Conservation (phyloP, 768 basidiomycete genomes). For the Rhodosporidiobolus sp. region DNA sequence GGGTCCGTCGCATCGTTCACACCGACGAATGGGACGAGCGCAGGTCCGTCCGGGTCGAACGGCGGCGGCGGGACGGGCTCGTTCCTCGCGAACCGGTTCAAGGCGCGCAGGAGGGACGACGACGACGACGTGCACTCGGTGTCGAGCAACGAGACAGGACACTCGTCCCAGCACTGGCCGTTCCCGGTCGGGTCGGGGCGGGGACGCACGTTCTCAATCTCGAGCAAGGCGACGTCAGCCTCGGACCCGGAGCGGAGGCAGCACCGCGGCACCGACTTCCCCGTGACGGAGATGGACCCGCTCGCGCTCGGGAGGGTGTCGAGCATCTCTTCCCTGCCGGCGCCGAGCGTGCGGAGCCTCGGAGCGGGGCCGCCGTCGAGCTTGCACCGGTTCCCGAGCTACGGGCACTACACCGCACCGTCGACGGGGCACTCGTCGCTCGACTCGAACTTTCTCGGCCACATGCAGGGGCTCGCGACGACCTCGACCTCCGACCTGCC, state of each 20-base stretch:
- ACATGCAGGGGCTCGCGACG: slow-evolving; percentile 35
- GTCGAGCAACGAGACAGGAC: slow-evolving; percentile 81
- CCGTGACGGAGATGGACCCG: slow-evolving; percentile 1
- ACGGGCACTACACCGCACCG: slow-evolving; percentile 25
- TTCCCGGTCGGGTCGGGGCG: slow-evolving; percentile 10
- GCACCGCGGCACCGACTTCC: not conserved
- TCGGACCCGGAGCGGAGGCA: slow-evolving; percentile 29
- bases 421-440: slow-evolving; percentile 38
- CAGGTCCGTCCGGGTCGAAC: not conserved
- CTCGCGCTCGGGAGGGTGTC: slow-evolving; percentile 11
- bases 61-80: not conserved
- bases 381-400: slow-evolving; percentile 4
- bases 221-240: slow-evolving; percentile 40
- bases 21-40: slow-evolving; percentile 2
- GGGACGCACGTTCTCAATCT: slow-evolving; percentile 39
- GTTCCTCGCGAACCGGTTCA: slow-evolving; percentile 56
- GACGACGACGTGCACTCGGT: slow-evolving; percentile 84
- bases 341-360: slow-evolving; percentile 4
- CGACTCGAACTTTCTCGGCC: slow-evolving; percentile 24
- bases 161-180: slow-evolving; percentile 44
- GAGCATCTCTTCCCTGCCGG: slow-evolving; percentile 33
- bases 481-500: slow-evolving; percentile 18
- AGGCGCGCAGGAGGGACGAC: slow-evolving; percentile 74
- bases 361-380: slow-evolving; percentile 6
- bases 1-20: not conserved